Conservation (phyloP, 2,329 filamentous ascomycete species). For the Beauveria rudraprayagi region DNA sequence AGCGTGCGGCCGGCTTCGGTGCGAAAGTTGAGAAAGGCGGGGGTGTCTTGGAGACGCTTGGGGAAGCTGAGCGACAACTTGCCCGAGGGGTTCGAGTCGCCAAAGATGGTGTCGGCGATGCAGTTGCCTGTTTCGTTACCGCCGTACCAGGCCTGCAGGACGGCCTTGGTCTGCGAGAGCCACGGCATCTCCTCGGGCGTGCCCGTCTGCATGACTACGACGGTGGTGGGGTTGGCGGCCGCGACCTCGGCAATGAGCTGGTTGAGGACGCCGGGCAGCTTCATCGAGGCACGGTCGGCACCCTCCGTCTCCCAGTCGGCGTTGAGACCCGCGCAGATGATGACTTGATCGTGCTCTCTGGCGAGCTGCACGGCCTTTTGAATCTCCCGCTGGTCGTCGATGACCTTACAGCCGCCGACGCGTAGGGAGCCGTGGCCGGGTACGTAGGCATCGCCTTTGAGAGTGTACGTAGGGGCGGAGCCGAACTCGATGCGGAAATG, state of each 20-base stretch:
- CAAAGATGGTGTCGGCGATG: slow-evolving; percentile 70
- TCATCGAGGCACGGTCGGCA: slow-evolving; percentile 69
- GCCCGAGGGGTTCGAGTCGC: slow-evolving; percentile 63
- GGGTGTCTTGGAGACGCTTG: slow-evolving; percentile 57
- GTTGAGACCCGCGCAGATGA: slow-evolving; percentile 71
- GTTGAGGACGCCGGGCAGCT: slow-evolving; percentile 65
- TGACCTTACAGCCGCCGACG: slow-evolving; percentile 51
- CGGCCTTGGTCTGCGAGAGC: slow-evolving; percentile 45
- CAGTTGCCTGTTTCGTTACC: slow-evolving; percentile 81
- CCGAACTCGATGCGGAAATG: slow-evolving; percentile 51
- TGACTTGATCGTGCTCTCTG: slow-evolving; percentile 63
- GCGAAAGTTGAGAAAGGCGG: slow-evolving; percentile 66
- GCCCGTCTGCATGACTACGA: slow-evolving; percentile 69
- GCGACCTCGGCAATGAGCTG: slow-evolving; percentile 59
- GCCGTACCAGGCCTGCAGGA: slow-evolving; percentile 77
- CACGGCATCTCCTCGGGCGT: slow-evolving; percentile 69
- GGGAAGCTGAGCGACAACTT: slow-evolving; percentile 72
- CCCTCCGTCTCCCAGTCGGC: slow-evolving; percentile 77
- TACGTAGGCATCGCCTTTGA: slow-evolving; percentile 40
- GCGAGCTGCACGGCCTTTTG: slow-evolving; percentile 60
- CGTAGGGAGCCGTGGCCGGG: slow-evolving; percentile 54
- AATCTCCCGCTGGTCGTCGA: slow-evolving; percentile 52
- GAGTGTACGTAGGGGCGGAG: slow-evolving; percentile 49
- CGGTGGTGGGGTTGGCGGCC: slow-evolving; percentile 58
- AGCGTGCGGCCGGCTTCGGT: slow-evolving; percentile 62